Base-by-base conservation (phyloP, 1,284 basidiomycete species). In the Cryptococcus floricola region DNA sequence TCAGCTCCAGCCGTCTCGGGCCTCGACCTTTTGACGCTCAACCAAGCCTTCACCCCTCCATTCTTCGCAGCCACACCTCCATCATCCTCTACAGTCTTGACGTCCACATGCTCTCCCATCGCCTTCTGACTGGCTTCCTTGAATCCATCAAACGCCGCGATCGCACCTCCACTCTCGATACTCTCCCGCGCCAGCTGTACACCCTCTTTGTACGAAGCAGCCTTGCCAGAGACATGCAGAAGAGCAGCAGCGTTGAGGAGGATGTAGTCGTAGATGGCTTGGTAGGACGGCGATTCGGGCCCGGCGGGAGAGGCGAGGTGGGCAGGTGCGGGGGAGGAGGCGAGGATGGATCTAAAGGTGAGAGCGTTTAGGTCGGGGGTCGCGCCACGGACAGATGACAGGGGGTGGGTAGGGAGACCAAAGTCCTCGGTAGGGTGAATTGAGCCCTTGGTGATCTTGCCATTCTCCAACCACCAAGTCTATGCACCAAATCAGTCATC, bases 191-290 rank as follows among this genome's bases (percentile, higher is more conserved):
- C 91, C 62, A 89, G 67, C 54, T 76, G 74, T 0, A 88, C 85
- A 2, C 90, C 92, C 23, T 91, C 83, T 68, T 82, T 82, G 70
- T 84, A 88, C 68, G 86, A 82, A 39, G 71, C 70, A 16, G 86
- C 89, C 42, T 87, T 60, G 1, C 90, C 91, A 2, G 88, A 84
- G 4, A 95, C 84, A 19, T 91, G 84, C 42, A 96, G 77, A 51
- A 95, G 73, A 7, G 90, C 91, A 6, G 89, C 84, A 1, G 91
- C 83, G 68, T 95, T 95, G 75, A 95, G 77, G 53, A 92, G 77
- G 56, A 95, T 89, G 70, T 92, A 95, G 68, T 93, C 86, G 39
- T 84, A 73, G 52, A 92, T 82, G 0, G 89, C 82, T 5, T 74
- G 78, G 57, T 89, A 56, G 5, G 70, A 73, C 2, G 77, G 76